Base-by-base conservation (phyloP, 495 filamentous ascomycete genomes). In the Acidomyces sp. region DNA sequence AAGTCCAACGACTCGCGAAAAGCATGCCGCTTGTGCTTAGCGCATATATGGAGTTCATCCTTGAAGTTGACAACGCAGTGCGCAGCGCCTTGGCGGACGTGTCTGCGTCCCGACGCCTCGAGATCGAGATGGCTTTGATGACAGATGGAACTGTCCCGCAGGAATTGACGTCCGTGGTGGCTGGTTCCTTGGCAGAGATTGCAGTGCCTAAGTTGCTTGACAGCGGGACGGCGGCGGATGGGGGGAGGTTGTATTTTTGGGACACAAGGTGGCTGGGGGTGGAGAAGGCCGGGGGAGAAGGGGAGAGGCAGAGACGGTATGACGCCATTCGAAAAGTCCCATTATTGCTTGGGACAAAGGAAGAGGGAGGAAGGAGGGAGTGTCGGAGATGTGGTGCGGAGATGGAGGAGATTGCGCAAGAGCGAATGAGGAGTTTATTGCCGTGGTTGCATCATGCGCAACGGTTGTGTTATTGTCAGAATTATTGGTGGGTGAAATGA, bases 361-460 rank as follows among this genome's bases (percentile, higher is more conserved):
- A 46, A 64, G n/a, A n/a, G n/a, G n/a, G n/a, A n/a, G n/a, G n/a
- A n/a, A n/a, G n/a, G n/a, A 64, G 75, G 38, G 55, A 63, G 26
- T 83, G 78, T 48, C 66, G 69, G 13, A 58, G 77, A 36, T 83
- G 78, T 52, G 68, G 65, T 1, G 64, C 66, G 17, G 65, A 77
- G 13, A 79, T 75, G 72, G 78, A 78, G 56, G 78, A 82, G 55
- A 43, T 72, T 10, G 42, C 49, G 22, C 15, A 13, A 12, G 41
- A 37, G 39, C 6, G 6, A 40, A 6, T 30, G 34, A 45, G 28
- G 31, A 60, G 60, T 2, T 61, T 61, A 10, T 58, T 68, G 28
- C 58, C 59, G 24, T 75, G 70, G 59, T 49, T 77, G 41, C 46
- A 69, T 25, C 60, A 63, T 39, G 67, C 69, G 60, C 68, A 73